Evolutionary conservation across 495 filamentous ascomycete species (phyloP).

Genomic region (Hypoxylon subgilvum): DNA sequence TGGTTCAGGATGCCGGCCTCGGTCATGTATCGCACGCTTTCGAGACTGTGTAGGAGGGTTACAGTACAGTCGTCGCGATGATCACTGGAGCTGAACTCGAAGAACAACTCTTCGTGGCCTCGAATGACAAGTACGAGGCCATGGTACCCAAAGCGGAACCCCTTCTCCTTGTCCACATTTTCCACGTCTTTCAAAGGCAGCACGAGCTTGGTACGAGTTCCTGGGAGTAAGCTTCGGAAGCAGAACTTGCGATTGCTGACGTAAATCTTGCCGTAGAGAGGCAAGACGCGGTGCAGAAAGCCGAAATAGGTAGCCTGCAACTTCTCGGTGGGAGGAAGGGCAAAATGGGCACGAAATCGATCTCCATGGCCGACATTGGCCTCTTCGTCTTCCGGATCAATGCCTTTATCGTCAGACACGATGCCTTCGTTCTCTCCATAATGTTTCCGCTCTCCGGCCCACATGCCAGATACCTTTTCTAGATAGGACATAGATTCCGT

Average conservation of each 20-base stretch:
- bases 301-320: slow-evolving; percentile 92
- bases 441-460: slow-evolving; percentile 90
- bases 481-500: slow-evolving; percentile 97
- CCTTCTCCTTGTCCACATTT: slow-evolving; percentile 93
- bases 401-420: slow-evolving; percentile 65
- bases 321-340: slow-evolving; percentile 79
- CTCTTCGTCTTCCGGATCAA: slow-evolving; percentile 60
- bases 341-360: slow-evolving; percentile 89
- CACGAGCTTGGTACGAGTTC: slow-evolving; percentile 91
- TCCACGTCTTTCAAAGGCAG: slow-evolving; percentile 91
- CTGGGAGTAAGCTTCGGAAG: slow-evolving; percentile 88
- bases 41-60: slow-evolving; percentile 76
- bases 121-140: slow-evolving; percentile 90
- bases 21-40: slow-evolving; percentile 71
- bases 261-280: slow-evolving; percentile 96
- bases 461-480: slow-evolving; percentile 97
- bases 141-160: slow-evolving; percentile 89
- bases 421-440: slow-evolving; percentile 78
- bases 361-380: slow-evolving; percentile 70
- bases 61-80: slow-evolving; percentile 86
- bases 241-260: slow-evolving; percentile 87
- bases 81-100: slow-evolving; percentile 82
- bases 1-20: slow-evolving; percentile 73
- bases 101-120: slow-evolving; percentile 95
- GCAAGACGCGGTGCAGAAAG: slow-evolving; percentile 83